A percentile compares a stretch with the other conserved stretches of the same genome.
These are phyloP conservation scores for Chloranthus sessilifolius DNA, from an alignment of 164 flowering plant species.

Conservation along the genomic window DNA sequence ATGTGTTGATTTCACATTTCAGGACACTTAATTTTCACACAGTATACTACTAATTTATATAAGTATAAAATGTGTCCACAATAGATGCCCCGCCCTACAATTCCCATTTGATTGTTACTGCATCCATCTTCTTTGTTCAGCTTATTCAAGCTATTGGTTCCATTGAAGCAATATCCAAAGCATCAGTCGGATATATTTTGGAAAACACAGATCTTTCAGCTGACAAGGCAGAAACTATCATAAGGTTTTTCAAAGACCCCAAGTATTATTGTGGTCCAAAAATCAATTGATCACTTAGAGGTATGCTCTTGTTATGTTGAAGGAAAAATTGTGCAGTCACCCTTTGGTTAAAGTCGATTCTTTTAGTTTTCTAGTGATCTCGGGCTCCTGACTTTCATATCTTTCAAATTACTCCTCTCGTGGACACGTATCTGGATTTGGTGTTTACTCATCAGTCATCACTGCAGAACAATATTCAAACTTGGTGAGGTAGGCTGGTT, in stretches of 20 bases:
- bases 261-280: slow-evolving; percentile 51
- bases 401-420: no score
- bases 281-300: slow-evolving; percentile 13
- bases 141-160: slow-evolving; percentile 86
- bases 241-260: slow-evolving; percentile 77
- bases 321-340: no score
- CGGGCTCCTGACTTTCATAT: no score
- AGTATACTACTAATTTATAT: no score
- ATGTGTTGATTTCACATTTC: not conserved
- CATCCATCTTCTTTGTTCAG: slow-evolving; percentile 26
- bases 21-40: no score
- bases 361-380: no score
- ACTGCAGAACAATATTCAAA: no score
- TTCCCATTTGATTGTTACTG: not conserved
- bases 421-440: no score
- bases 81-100: not conserved
- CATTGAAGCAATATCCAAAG: slow-evolving; percentile 82
- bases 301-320: not conserved
- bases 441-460: no score
- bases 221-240: slow-evolving; percentile 68
- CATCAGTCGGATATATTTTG: slow-evolving; percentile 60
- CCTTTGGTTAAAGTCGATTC: no score
- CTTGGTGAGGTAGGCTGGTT: no score
- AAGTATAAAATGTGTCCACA: no score
- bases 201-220: slow-evolving; percentile 85